Percentiles rank a stretch among this genome's conserved stretches.
Evolutionary conservation across 257 asterid genomes (phyloP).

Genomic region (Knoxia roxburghii): DNA sequence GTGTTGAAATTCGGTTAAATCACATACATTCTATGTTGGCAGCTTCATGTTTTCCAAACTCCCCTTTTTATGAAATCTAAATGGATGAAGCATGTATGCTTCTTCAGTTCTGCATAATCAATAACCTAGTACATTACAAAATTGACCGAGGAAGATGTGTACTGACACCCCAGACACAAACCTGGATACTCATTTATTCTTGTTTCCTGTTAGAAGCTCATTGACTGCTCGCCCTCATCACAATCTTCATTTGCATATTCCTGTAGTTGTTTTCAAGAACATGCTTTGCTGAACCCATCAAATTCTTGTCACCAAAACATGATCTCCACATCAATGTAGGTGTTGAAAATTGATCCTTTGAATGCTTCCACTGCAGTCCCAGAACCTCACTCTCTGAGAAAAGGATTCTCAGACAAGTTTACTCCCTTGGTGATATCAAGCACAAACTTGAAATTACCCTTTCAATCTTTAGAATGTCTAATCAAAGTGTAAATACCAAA

Average conservation of each 20-base stretch:
- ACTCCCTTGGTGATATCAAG: not conserved
- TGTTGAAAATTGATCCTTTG: not conserved
- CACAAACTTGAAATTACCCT: not conserved
- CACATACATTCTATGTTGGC: too few species aligned
- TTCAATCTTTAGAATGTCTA: not conserved
- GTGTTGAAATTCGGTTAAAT: too few species aligned
- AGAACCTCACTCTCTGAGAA: not conserved
- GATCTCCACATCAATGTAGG: not conserved
- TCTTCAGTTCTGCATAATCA: not conserved
- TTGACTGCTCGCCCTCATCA: not conserved
- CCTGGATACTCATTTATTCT: not conserved
- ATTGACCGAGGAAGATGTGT: not conserved
- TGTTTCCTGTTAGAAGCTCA: not conserved
- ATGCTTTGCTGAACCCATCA: not conserved
- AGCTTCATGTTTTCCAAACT: too few species aligned
- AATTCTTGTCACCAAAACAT: not conserved
- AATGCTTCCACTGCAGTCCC: not conserved
- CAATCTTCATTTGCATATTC: not conserved
- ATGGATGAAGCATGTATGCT: not conserved
- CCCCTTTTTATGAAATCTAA: not conserved
- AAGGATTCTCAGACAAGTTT: not conserved
- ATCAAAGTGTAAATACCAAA: not conserved
- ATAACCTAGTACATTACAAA: not conserved
- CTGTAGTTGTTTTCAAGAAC: not conserved
- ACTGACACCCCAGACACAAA: too few species aligned